Evolutionary conservation across 495 filamentous ascomycete species (phyloP).

Genomic region (Penicillium bialowiezense): DNA sequence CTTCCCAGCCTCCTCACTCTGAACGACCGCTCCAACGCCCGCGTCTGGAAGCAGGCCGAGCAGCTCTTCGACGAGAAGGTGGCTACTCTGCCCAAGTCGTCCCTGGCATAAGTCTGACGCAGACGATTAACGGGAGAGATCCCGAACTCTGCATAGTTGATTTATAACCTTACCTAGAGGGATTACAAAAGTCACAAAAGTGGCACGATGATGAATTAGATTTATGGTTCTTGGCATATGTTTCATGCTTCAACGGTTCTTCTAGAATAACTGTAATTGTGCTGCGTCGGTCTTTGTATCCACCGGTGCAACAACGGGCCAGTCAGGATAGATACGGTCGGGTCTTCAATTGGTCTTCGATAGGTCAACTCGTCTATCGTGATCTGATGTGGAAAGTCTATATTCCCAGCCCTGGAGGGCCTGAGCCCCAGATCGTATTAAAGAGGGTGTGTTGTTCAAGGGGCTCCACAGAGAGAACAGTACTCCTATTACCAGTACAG

Average conservation of each 20-base stretch:
- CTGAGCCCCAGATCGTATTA: neutral
- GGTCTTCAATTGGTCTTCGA: too few relatives aligned
- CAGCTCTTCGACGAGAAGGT: constrained; percentile 85
- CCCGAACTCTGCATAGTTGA: constrained; percentile 17
- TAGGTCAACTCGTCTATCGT: too few relatives aligned
- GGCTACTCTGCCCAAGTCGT: constrained; percentile 57
- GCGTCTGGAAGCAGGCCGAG: constrained; percentile 82
- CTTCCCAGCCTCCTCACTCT: constrained; percentile 76
- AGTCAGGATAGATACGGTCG: neutral
- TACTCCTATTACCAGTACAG: too few relatives aligned
- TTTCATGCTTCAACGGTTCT: neutral
- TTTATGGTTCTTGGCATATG: neutral
- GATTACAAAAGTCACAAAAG: constrained; percentile 17
- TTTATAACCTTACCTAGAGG: constrained; percentile 11
- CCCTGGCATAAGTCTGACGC: constrained; percentile 17
- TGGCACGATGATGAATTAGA: neutral
- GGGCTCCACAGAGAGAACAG: too few relatives aligned
- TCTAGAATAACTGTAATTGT: neutral
- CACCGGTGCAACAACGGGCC: neutral
- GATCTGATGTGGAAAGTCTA: neutral
- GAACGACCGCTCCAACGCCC: constrained; percentile 65
- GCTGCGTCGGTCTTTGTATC: neutral
- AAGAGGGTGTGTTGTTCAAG: neutral
- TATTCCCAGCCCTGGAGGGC: neutral
- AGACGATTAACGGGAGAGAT: too few relatives aligned